Base-by-base conservation (phyloP, 768 basidiomycete genomes). In the Boletus reticuloceps region DNA sequence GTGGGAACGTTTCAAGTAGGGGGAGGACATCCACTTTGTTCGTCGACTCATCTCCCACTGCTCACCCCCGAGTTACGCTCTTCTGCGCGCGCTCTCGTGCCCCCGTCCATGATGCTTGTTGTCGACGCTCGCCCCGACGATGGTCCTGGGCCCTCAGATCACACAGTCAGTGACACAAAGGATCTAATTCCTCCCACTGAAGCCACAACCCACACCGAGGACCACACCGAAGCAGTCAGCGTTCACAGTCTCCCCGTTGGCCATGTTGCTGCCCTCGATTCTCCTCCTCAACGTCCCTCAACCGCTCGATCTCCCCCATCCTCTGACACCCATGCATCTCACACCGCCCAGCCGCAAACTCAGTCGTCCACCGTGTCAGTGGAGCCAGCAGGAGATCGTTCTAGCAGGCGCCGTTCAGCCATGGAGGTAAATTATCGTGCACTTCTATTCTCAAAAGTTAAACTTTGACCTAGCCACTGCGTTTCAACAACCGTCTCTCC, bases 401-500 rank as follows among this genome's bases (percentile, higher is more conserved):
- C 73, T 57, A 65, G 63, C 45, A 74, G 83, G 43, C 78, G 79
- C 61, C 77, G 85, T 52, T 79, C 84, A 14, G 71, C 75, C 17
- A 71, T 80, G 51, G 89, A 90, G 72, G 89, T 91, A 65, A 64
- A 47, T 54, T 41, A 5, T 16, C 49, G 32, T 50, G 20, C 47
- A 51, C 40, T 53, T 9, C 55, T 41, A 47, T 45, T 58, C 40
- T 51, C 52, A 48, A 51, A 45, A 47, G 50, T 57, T 60, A 17
- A 58, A 10, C 20, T 47, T 53, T 16, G 37, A 36, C 53, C 46
- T 64, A 64, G 62, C 67, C 86, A 80, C 70, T 72, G 55, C 85
- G 89, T 53, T 74, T 85, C 38, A 79, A 86, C 27, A 90, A 85
- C 66, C 80, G 91, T 29, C 76, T 93, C 31, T 93, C 91, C 25